A percentile compares a stretch with the other conserved stretches of the same genome.
phyloP scores from a whole-genome alignment of 257 asterid species.

The Solanum tarapatanum region DNA sequence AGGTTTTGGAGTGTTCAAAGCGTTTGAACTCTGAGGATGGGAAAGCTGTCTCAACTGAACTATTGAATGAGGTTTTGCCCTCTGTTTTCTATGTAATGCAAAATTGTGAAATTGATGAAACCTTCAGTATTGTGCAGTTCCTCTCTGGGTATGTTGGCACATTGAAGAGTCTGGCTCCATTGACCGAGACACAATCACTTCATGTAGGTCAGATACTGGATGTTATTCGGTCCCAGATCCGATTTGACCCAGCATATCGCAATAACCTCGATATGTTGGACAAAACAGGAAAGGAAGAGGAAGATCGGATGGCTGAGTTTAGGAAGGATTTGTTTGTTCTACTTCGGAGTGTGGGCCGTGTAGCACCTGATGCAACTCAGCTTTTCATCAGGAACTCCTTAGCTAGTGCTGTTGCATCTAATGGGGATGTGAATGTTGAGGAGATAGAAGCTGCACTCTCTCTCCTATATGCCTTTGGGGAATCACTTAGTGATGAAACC shows the following conservation, averaged over 20 bases:
- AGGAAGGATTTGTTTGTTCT: slow-evolving; percentile 73
- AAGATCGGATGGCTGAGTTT: slow-evolving; percentile 83
- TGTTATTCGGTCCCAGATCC: slow-evolving; percentile 54
- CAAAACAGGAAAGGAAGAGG: slow-evolving; percentile 84
- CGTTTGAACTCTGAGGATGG: slow-evolving; percentile 51
- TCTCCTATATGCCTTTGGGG: slow-evolving; percentile 80
- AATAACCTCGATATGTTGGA: slow-evolving; percentile 54
- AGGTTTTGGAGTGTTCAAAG: slow-evolving; percentile 70
- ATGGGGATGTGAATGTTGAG: slow-evolving; percentile 64
- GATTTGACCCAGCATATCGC: slow-evolving; percentile 62
- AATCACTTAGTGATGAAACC: slow-evolving; percentile 59
- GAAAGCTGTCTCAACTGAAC: slow-evolving; percentile 43
- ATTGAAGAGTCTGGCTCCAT: slow-evolving; percentile 50
- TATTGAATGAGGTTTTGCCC: slow-evolving; percentile 84
- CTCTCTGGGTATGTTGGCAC: slow-evolving; percentile 80
- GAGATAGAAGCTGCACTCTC: slow-evolving; percentile 97
- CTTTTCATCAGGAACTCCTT: slow-evolving; percentile 67
- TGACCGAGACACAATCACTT: slow-evolving; percentile 61
- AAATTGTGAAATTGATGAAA: slow-evolving; percentile 52
- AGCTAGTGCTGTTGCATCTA: slow-evolving; percentile 44
- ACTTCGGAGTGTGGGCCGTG: slow-evolving; percentile 72
- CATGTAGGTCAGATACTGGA: slow-evolving; percentile 79
- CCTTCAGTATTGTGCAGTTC: slow-evolving; percentile 75
- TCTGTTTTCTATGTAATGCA: slow-evolving; percentile 70
- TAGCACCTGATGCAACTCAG: slow-evolving; percentile 82